A percentile compares a stretch with the other conserved stretches of the same genome.
Evolutionary conservation across 257 asterid species (phyloP).

Genomic region (Scutellaria baicalensis): DNA sequence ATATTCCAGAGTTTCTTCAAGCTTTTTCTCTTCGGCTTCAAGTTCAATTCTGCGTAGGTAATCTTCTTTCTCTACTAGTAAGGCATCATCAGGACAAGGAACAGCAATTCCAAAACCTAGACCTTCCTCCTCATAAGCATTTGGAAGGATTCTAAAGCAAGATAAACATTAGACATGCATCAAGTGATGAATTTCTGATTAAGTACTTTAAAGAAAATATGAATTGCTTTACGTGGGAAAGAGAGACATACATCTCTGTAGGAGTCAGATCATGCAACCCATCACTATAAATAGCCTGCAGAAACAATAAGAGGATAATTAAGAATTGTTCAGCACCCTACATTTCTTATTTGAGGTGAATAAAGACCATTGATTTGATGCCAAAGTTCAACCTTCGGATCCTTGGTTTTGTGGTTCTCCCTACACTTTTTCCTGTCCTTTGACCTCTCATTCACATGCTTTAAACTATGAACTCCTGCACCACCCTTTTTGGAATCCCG

Average conservation of each 20-base stretch:
- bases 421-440: constrained; percentile 74
- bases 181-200: not conserved
- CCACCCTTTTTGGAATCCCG: constrained; percentile 58
- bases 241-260: constrained; percentile 54
- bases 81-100: constrained; percentile 39
- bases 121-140: constrained; percentile 38
- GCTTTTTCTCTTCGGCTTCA: constrained; percentile 90
- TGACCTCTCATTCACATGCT: constrained; percentile 41
- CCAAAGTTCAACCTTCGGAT: constrained; percentile 54
- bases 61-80: constrained; percentile 53
- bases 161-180: constrained; percentile 5
- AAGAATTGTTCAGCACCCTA: not conserved
- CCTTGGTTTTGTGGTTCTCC: constrained; percentile 64
- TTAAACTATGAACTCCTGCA: constrained; percentile 48
- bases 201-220: not conserved
- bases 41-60: constrained; percentile 57
- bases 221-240: not conserved
- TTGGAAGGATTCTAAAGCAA: constrained; percentile 52
- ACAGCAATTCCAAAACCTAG: constrained; percentile 24
- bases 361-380: not conserved
- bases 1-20: constrained; percentile 85
- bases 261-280: constrained; percentile 39
- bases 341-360: constrained; percentile 1
- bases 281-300: constrained; percentile 46
- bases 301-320: constrained; percentile 14